phyloP scores from a whole-genome alignment of 75 land plant species.

The Sequoia sempervirens region DNA sequence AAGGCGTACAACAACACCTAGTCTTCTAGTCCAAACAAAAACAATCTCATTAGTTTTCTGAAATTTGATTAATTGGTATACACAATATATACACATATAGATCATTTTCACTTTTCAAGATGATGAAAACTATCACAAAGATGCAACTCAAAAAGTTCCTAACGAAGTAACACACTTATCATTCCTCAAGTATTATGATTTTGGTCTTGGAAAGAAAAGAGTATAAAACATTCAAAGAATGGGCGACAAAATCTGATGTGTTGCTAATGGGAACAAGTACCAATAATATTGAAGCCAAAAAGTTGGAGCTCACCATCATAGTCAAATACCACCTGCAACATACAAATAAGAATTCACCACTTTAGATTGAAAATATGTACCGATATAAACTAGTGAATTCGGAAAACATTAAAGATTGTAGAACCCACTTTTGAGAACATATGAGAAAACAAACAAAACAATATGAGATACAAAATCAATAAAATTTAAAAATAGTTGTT shows the following conservation, averaged over 20 bases:
- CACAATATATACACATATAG: neutral
- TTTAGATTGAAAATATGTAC: neutral
- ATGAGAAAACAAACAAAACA: neutral
- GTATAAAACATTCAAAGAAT: neutral
- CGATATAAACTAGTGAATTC: neutral
- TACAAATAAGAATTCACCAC: neutral
- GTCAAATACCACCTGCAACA: conserved; percentile 81
- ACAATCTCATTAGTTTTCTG: neutral
- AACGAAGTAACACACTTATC: neutral
- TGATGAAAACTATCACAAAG: neutral
- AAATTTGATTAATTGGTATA: neutral
- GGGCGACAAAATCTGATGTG: neutral
- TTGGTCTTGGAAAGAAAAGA: neutral
- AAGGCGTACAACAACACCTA: too few species aligned
- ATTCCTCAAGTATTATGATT: neutral
- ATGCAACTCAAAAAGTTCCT: neutral
- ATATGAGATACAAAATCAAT: neutral
- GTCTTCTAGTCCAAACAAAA: neutral
- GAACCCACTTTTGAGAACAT: neutral
- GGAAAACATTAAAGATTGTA: neutral
- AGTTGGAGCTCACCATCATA: conserved; percentile 65
- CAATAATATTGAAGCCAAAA: neutral
- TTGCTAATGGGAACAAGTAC: neutral
- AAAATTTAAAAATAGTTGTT: neutral
- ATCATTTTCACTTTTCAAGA: neutral